Percentiles rank a stretch among this genome's conserved stretches.
phyloP scores from a whole-genome alignment of 208 protist genomes.

The Wallacemonas rigidus region DNA sequence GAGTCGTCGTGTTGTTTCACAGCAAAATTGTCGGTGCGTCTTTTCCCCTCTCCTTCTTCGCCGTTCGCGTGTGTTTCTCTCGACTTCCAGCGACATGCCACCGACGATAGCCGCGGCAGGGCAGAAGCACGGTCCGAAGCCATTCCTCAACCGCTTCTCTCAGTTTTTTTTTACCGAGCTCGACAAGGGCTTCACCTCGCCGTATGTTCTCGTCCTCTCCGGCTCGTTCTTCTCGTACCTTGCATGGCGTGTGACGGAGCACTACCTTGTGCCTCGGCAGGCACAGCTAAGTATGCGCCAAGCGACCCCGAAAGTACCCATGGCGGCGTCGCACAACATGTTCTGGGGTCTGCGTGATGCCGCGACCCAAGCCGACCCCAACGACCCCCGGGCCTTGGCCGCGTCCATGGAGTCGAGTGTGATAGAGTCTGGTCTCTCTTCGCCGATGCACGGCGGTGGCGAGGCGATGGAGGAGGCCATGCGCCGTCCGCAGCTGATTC shows the following conservation, averaged over 20 bases:
- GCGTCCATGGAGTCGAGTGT: conserved; percentile 19
- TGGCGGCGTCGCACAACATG: conserved; percentile 68
- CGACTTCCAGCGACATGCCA: conserved; percentile 5
- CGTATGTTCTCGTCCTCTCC: conserved; percentile 58
- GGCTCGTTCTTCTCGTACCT: conserved; percentile 52
- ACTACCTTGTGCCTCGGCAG: conserved; percentile 54
- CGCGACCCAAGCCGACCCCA: neutral
- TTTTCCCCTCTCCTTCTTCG: no score
- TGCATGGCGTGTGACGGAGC: conserved; percentile 64
- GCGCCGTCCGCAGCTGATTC: conserved; percentile 72
- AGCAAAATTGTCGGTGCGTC: no score
- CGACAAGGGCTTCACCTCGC: conserved; percentile 77
- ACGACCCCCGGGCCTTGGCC: conserved; percentile 2
- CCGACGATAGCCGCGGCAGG: conserved; percentile 33
- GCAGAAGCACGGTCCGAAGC: conserved; percentile 29
- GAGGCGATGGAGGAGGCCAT: conserved; percentile 53
- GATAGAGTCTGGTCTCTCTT: conserved; percentile 11
- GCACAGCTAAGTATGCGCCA: conserved; percentile 44
- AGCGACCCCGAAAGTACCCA: conserved; percentile 58
- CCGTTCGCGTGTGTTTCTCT: no score
- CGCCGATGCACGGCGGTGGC: conserved; percentile 37
- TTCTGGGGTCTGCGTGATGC: conserved; percentile 69
- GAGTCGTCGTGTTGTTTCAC: no score
- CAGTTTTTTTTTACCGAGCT: conserved; percentile 85
- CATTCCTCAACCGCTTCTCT: conserved; percentile 61